A percentile compares a stretch with the other conserved stretches of the same genome.
Evolutionary conservation across 2,329 filamentous ascomycete genomes (phyloP).

Genomic region (Fusarium stilboides): DNA sequence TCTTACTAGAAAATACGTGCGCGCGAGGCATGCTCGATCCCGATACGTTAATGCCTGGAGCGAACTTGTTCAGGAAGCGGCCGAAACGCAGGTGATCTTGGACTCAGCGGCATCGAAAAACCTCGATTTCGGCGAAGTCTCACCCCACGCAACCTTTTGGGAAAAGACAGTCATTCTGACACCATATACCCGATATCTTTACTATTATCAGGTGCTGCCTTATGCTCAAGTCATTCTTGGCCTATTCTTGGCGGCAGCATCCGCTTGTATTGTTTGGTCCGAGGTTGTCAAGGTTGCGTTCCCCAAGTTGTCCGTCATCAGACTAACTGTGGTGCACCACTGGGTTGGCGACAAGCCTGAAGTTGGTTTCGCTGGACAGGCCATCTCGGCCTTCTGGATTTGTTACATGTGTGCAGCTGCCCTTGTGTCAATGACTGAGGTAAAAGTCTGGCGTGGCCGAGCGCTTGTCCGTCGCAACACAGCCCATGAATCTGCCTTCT

Average conservation of each 20-base stretch:
- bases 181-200: constrained; percentile 84
- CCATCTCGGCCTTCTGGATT: constrained; percentile 89
- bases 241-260: constrained; percentile 79
- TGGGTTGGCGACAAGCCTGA: constrained; percentile 79
- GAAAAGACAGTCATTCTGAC: constrained; percentile 75
- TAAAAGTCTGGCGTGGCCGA: constrained; percentile 97
- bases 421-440: constrained; percentile 88
- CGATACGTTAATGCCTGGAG: constrained; percentile 92
- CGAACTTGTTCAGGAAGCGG: constrained; percentile 79
- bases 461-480: constrained; percentile 93
- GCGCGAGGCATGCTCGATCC: constrained; percentile 85
- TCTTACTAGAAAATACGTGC: constrained; percentile 83
- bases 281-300: constrained; percentile 90
- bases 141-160: constrained; percentile 69
- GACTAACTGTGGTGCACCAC: constrained; percentile 80
- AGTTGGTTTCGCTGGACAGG: constrained; percentile 88
- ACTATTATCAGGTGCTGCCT: constrained; percentile 82
- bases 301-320: constrained; percentile 80
- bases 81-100: constrained; percentile 83
- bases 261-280: constrained; percentile 90
- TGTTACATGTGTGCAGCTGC: constrained; percentile 96
- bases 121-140: constrained; percentile 79
- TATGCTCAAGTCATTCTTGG: constrained; percentile 75
- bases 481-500: constrained; percentile 92
- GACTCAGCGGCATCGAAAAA: constrained; percentile 86